A percentile compares a stretch with the other conserved stretches of the same genome.
phyloP scores from a whole-genome alignment of 306 rosid species.

The Lathyrus oleraceus region DNA sequence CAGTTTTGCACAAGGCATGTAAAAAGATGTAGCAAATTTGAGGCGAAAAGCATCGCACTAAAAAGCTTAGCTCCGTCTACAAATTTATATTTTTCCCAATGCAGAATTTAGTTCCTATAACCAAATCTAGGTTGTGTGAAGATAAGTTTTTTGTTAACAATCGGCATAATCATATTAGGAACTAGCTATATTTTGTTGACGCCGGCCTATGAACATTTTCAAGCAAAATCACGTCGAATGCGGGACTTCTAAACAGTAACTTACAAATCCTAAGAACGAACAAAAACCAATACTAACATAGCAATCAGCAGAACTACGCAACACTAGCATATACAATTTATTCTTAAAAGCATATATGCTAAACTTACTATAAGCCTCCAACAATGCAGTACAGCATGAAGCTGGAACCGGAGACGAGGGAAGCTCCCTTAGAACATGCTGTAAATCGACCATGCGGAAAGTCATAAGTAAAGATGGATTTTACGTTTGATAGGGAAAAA shows the following conservation, averaged over 20 bases:
- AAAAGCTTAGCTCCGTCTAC: not conserved
- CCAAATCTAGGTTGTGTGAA: not conserved
- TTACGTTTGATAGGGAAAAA: too few relatives aligned
- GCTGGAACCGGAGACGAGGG: slow-evolving; percentile 99
- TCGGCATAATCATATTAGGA: not conserved
- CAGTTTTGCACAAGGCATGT: not conserved
- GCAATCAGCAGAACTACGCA: slow-evolving; percentile 8
- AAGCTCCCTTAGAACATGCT: slow-evolving; percentile 96
- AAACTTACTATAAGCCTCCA: slow-evolving; percentile 96
- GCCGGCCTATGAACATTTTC: not conserved
- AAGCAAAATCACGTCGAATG: not conserved
- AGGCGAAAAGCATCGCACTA: not conserved
- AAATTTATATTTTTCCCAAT: not conserved
- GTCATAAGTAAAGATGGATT: not conserved
- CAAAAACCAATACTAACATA: not conserved
- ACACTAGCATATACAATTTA: slow-evolving; percentile 3
- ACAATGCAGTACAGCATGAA: slow-evolving; percentile 94
- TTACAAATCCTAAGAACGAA: not conserved
- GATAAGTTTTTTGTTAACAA: not conserved
- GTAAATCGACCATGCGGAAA: slow-evolving; percentile 40
- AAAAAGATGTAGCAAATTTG: not conserved
- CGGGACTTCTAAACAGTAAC: not conserved
- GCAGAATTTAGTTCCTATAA: not conserved
- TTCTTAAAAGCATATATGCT: slow-evolving; percentile 14
- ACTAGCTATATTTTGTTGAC: not conserved